Conservation (phyloP, 345 rosid genomes). For the Crucihimalaya himalaica region DNA sequence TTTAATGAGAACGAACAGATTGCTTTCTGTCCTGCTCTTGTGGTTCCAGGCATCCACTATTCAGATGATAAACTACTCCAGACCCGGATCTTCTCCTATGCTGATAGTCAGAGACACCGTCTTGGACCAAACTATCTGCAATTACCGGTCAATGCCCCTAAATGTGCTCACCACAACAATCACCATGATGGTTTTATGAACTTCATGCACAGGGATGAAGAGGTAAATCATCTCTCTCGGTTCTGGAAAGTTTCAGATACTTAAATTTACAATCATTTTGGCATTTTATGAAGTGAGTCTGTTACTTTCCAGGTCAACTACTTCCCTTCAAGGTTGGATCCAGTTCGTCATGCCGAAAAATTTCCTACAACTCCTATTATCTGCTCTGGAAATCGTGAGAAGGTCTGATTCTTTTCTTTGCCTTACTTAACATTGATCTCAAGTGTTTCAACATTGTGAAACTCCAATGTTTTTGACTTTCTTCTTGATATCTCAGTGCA, state of each 20-base stretch:
- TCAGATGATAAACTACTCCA: conserved; percentile 94
- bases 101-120: conserved; percentile 98
- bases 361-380: conserved; percentile 56
- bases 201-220: conserved; percentile 90
- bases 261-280: background rate
- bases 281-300: background rate
- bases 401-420: conserved; percentile 45
- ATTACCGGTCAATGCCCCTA: conserved; percentile 94
- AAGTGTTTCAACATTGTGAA: background rate
- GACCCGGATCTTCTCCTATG: conserved; percentile 77
- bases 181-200: conserved; percentile 95
- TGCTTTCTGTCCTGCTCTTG: conserved; percentile 90
- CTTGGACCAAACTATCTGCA: conserved; percentile 98
- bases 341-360: conserved; percentile 72
- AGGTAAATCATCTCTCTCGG: conserved; percentile 52
- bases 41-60: conserved; percentile 88
- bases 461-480: background rate
- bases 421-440: background rate
- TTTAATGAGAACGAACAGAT: conserved; percentile 93
- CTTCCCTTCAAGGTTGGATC: conserved; percentile 89
- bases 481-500: conserved; percentile 49
- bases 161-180: conserved; percentile 91
- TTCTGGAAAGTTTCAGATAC: background rate
- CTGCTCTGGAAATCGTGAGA: conserved; percentile 81
- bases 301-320: conserved; percentile 66